Evolutionary conservation across 495 filamentous ascomycete species (phyloP), one percentile per base, ranked within the genome.

Genomic region (Neurospora sp.): DNA sequence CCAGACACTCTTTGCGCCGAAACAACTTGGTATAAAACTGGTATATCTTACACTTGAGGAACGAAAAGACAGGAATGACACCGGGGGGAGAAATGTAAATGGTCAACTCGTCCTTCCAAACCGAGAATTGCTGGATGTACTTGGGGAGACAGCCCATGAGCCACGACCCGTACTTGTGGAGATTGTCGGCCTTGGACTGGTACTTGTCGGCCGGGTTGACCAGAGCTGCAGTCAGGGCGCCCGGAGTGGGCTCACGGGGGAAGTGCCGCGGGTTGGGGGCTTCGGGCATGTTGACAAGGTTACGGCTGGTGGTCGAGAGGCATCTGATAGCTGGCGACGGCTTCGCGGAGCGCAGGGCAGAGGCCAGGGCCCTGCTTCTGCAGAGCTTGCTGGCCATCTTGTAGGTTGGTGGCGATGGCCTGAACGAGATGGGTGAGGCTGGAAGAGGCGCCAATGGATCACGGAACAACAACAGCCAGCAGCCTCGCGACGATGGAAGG

Each of bases 41-140:
- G 31, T 12, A n/a, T 18, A 27, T 18, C 85, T 78, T 80, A 88
- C 85, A 92, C 84, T 98, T 99, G 75, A 99, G 89, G 86, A 98
- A 99, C 76, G 88, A 90, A 83, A 98, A 93, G 75, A 97, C 91
- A 48, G 96, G 96, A 73, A 97, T 86, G 75, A 98, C 88, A 75
- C 93, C 95, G 27, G 92, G 81, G 7, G 96, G 96, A 48, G 93
- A 84, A 78, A 97, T 95, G 83, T 94, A 96, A 81, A 99, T 93
- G 73, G 91, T 92, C 74, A 99, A 88, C 81, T 99, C 96, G 81
- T 99, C 96, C 86, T 99, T 99, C 96, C 95, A 98, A 40, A 99
- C 95, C 46, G 93, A 94, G 87, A 98, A 98, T 83, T 99, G 96
- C 85, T 99, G 96, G 77, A 99, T 89, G 83, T 97, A 96, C 86